A percentile compares a stretch with the other conserved stretches of the same genome.
Conservation (phyloP, 2,329 filamentous ascomycete genomes). For the Ophiostoma pallidulum region DNA sequence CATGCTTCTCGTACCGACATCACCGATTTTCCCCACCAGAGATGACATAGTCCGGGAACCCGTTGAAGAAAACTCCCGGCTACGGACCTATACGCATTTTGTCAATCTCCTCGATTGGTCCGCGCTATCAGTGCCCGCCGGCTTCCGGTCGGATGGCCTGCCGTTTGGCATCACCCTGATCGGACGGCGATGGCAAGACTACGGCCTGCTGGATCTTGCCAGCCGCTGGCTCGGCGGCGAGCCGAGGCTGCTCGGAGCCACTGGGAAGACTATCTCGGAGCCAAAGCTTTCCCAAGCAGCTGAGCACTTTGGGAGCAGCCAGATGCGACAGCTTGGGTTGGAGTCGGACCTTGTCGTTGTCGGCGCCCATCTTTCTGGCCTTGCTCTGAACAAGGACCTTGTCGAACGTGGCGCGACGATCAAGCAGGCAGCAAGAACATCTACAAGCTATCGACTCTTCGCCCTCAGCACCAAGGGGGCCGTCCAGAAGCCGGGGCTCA, state of each 20-base stretch:
- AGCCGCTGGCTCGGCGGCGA: constrained; percentile 10
- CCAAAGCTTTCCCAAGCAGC: no score
- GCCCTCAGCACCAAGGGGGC: constrained; percentile 18
- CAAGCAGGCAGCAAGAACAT: constrained; percentile 21
- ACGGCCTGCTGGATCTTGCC: constrained; percentile 22
- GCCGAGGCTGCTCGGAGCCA: constrained; percentile 22
- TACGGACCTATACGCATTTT: constrained; percentile 51
- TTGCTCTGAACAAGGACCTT: constrained; percentile 21
- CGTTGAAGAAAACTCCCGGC: constrained; percentile 41
- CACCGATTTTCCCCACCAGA: constrained; percentile 42
- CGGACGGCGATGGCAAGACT: constrained; percentile 27
- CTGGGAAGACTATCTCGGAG: constrained; percentile 11
- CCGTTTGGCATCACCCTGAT: constrained; percentile 32
- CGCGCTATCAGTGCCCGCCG: constrained; percentile 43
- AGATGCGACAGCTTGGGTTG: no score
- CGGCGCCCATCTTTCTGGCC: constrained; percentile 21
- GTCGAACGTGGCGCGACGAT: constrained; percentile 23
- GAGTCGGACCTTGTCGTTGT: constrained; percentile 28
- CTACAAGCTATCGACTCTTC: constrained; percentile 24
- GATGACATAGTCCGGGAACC: constrained; percentile 42
- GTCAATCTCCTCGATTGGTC: constrained; percentile 52
- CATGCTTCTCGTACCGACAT: constrained; percentile 46
- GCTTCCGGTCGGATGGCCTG: constrained; percentile 26
- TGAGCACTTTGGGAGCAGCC: no score
- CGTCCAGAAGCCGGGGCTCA: constrained; percentile 25